Conservation (phyloP, 352 stramenopile genomes). For the Pythium vanterpoolii region DNA sequence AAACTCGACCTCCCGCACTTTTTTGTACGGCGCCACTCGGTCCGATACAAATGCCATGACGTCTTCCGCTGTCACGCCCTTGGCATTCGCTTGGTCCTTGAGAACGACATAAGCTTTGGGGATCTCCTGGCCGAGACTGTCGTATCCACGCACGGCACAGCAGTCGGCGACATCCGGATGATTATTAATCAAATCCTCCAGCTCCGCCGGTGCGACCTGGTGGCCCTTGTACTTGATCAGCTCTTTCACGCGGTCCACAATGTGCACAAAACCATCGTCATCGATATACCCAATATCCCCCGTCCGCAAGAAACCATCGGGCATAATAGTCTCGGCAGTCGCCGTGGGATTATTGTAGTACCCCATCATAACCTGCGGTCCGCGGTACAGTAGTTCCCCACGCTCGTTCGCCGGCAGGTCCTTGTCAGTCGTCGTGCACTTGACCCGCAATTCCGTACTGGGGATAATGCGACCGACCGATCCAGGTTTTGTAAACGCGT, state of each 20-base stretch:
- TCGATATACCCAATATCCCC: constrained; percentile 91
- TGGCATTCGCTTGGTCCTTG: constrained; percentile 7
- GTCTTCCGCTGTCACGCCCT: constrained; percentile 42
- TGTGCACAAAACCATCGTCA: constrained; percentile 90
- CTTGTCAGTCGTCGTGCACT: constrained; percentile 33
- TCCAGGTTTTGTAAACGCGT: constrained; percentile 7
- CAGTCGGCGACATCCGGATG: constrained; percentile 52
- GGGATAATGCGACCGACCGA: constrained; percentile 34
- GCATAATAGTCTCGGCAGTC: constrained; percentile 68
- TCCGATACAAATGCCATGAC: constrained; percentile 74
- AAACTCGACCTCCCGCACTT: constrained; percentile 78
- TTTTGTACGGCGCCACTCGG: constrained; percentile 71
- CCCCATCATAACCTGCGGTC: constrained; percentile 32
- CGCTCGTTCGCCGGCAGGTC: constrained; percentile 25
- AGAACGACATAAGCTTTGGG: constrained; percentile 91
- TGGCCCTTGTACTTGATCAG: constrained; percentile 95
- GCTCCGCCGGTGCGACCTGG: constrained; percentile 89
- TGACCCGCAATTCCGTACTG: constrained; percentile 35
- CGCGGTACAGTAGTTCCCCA: constrained; percentile 74
- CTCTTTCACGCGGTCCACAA: constrained; percentile 93
- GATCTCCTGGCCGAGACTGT: constrained; percentile 77
- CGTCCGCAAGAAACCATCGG: constrained; percentile 83
- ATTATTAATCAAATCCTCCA: constrained; percentile 88
- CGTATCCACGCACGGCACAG: constrained; percentile 43
- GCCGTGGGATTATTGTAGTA: constrained; percentile 87